phyloP scores from a whole-genome alignment of 305 asterid genomes.

The Solanum hybrid region DNA sequence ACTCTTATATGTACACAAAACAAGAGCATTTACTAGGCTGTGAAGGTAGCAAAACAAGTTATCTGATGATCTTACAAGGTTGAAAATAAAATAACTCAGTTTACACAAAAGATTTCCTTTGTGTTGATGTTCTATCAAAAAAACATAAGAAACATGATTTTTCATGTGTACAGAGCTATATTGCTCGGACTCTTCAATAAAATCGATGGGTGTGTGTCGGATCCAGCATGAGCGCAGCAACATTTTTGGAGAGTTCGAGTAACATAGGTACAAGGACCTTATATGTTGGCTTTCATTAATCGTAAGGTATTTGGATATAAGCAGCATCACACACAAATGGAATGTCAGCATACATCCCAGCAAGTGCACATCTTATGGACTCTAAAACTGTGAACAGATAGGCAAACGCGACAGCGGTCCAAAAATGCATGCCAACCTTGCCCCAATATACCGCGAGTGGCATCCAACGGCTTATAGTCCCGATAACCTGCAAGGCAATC shows the following conservation, averaged over 20 bases:
- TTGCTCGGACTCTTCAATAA: not conserved
- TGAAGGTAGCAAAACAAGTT: not conserved
- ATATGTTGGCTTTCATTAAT: constrained; percentile 18
- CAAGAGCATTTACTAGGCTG: not conserved
- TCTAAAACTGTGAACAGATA: too few relatives aligned
- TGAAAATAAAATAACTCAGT: not conserved
- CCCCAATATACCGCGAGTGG: constrained; percentile 71
- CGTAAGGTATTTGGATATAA: constrained; percentile 73
- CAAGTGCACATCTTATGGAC: too few relatives aligned
- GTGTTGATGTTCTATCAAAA: not conserved
- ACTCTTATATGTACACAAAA: not conserved
- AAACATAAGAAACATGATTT: not conserved
- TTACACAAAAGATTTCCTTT: not conserved
- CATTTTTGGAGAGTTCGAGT: not conserved
- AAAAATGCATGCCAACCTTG: constrained; percentile 76
- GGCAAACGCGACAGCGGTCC: constrained; percentile 60
- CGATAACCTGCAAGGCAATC: constrained; percentile 65
- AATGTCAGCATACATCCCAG: constrained; percentile 31
- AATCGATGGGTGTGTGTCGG: not conserved
- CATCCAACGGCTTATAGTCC: constrained; percentile 74
- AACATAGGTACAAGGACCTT: not conserved
- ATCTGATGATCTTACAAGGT: not conserved
- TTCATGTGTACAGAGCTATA: not conserved
- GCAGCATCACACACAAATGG: constrained; percentile 88
- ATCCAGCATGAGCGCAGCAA: not conserved